Conservation (phyloP, 345 rosid genomes). For the Gossypium australe region DNA sequence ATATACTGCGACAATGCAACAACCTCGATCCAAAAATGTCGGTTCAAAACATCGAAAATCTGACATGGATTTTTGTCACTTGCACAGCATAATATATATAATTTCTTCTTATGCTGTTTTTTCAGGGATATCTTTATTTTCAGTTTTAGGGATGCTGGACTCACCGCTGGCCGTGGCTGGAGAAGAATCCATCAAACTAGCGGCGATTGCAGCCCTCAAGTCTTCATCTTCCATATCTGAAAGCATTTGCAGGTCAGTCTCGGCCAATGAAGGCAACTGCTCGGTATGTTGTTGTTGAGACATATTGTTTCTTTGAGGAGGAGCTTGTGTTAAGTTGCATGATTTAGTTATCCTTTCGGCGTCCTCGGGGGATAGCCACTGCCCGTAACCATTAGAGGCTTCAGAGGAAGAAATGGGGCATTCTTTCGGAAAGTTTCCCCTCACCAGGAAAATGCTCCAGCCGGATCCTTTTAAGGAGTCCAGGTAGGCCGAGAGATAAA, state of each 20-base stretch:
- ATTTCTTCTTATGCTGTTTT: slow-evolving; percentile 22
- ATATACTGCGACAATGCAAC: slow-evolving; percentile 13
- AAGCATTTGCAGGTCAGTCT: slow-evolving; percentile 36
- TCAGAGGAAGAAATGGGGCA: slow-evolving; percentile 68
- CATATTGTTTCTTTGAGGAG: slow-evolving; percentile 29
- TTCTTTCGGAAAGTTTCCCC: slow-evolving; percentile 88
- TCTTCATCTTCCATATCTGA: slow-evolving; percentile 71
- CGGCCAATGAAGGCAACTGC: slow-evolving; percentile 28
- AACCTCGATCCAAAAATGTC: slow-evolving; percentile 7
- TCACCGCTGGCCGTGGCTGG: slow-evolving; percentile 34
- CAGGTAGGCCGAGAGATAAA: slow-evolving; percentile 82
- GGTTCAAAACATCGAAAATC: slow-evolving; percentile 15
- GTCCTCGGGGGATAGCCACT: slow-evolving; percentile 89
- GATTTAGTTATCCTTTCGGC: slow-evolving; percentile 76
- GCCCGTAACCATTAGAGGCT: slow-evolving; percentile 78
- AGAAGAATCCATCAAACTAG: slow-evolving; percentile 73
- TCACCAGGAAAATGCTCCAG: slow-evolving; percentile 90
- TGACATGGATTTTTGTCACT: slow-evolving; percentile 17
- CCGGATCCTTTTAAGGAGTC: slow-evolving; percentile 88
- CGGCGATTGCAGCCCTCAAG: slow-evolving; percentile 88
- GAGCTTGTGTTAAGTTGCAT: slow-evolving; percentile 36
- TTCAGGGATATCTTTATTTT: slow-evolving; percentile 24
- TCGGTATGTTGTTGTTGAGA: slow-evolving; percentile 30
- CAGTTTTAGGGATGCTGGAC: slow-evolving; percentile 27
- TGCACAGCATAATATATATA: background rate